phyloP scores from a whole-genome alignment of 2,329 filamentous ascomycete genomes.

The Parascedosporium putredinis region DNA sequence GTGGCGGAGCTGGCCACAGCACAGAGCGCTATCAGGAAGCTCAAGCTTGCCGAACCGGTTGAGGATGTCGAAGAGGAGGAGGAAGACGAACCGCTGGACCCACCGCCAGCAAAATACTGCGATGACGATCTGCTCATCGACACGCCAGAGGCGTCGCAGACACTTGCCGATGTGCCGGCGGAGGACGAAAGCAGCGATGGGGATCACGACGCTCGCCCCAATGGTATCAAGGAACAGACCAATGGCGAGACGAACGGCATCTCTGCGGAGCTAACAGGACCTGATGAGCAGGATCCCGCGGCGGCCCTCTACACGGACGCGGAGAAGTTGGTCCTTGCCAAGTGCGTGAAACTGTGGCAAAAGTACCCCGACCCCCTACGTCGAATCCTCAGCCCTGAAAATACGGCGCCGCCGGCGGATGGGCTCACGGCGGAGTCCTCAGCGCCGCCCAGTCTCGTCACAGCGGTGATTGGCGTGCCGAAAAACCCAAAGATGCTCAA shows the following conservation, averaged over 20 bases:
- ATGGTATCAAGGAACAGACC: constrained; percentile 14
- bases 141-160: constrained; percentile 41
- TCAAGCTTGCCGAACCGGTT: too few relatives aligned
- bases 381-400: constrained; percentile 46
- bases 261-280: constrained; percentile 16
- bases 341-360: constrained; percentile 55
- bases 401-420: constrained; percentile 59
- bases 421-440: constrained; percentile 41
- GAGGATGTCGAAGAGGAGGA: too few relatives aligned
- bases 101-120: constrained; percentile 11
- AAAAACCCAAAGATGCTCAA: constrained; percentile 79
- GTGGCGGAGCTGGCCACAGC: constrained; percentile 72
- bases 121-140: constrained; percentile 50
- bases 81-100: constrained; percentile 18
- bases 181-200: constrained; percentile 15
- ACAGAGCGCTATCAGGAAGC: constrained; percentile 53
- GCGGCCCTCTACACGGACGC: constrained; percentile 33
- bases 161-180: constrained; percentile 13
- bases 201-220: constrained; percentile 16
- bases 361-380: constrained; percentile 45
- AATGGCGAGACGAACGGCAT: constrained; percentile 16
- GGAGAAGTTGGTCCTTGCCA: constrained; percentile 38
- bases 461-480: constrained; percentile 64
- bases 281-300: constrained; percentile 15
- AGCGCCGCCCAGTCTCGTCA: constrained; percentile 54